Evolutionary conservation across 1,139 yeast species (phyloP), one percentile per base, ranked within the genome.

Genomic region (Diutina siamensis): DNA sequence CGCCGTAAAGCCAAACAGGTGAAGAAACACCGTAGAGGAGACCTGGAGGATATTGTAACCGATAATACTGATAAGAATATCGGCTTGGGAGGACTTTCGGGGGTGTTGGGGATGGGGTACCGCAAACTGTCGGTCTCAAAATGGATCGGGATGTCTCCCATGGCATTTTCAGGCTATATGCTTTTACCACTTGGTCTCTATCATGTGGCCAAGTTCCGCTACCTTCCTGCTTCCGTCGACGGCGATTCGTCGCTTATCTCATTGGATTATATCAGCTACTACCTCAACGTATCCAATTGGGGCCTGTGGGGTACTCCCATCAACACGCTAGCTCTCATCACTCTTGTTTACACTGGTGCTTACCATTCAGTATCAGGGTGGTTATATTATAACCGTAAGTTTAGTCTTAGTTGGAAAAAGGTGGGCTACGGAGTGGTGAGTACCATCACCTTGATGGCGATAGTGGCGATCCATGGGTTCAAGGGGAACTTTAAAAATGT

Each of bases 211-310:
- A 69, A 72, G 44, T 68, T 74, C 51, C 62, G 88, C 44, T 47
- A 67, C 13, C 64, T 66, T 0, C 89, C 94, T 0, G 47, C 64
- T 21, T 20, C 53, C 2, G 65, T 75, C 1, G 83, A 81, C 48
- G 92, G 87, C 1, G 94, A 83, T 57, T 73, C 82, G 8, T 71
- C 83, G 0, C 63, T 76, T 48, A 60, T 84, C 27, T 70, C 67
- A 34, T 61, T 84, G 44, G 73, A 74, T 19, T 83, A 70, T 54
- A 65, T 83, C 12, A 55, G 77, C 2, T 73, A 71, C 55, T 64
- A 71, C 10, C 57, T 76, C 35, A 53, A 58, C 46, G 52, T 54
- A 15, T 56, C 63, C 4, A 49, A 49, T 2, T 35, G 51, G 34
- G 48, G 50, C 2, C 12, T 15, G 10, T 17, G 31, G 32, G 42